Percentiles rank a stretch among this genome's conserved stretches.
phyloP scores from a whole-genome alignment of 768 basidiomycete species.

The Myochromella boudieri region DNA sequence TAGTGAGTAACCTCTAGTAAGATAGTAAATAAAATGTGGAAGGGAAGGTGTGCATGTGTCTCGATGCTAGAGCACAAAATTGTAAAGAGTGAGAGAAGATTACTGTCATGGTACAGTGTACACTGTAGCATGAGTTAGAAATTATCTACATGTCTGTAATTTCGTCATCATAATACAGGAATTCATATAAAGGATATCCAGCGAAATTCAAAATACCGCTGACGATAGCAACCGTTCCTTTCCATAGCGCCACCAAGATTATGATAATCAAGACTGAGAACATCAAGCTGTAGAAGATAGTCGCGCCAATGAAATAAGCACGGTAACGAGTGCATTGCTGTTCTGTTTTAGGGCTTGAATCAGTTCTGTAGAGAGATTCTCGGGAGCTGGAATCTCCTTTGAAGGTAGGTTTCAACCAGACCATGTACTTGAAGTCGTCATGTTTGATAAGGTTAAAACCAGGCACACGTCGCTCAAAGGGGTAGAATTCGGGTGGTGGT shows the following conservation, averaged over 20 bases:
- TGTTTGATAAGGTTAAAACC: constrained; percentile 5
- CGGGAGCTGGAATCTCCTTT: neutral
- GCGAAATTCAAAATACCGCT: neutral
- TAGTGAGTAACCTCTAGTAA: too few species aligned
- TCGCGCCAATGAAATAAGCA: neutral
- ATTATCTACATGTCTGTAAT: too few species aligned
- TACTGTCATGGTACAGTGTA: too few species aligned
- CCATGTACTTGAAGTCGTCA: constrained; percentile 8
- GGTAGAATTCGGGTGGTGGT: neutral
- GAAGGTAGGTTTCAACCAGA: neutral
- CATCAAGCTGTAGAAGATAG: constrained; percentile 10
- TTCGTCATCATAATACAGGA: too few species aligned
- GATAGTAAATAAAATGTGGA: neutral
- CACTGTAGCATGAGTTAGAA: too few species aligned
- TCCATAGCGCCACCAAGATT: constrained; percentile 1
- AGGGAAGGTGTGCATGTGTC: neutral
- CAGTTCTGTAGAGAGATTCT: neutral
- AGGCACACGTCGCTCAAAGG: neutral
- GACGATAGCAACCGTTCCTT: neutral
- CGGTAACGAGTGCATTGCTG: too few species aligned
- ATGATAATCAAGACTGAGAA: neutral
- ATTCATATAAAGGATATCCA: too few species aligned
- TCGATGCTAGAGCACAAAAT: constrained; percentile 1
- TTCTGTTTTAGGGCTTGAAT: neutral
- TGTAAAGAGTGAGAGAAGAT: neutral